Evolutionary conservation across 2,329 filamentous ascomycete genomes (phyloP), one percentile per base, ranked within the genome.

Genomic region (Harringtonia aguacate): DNA sequence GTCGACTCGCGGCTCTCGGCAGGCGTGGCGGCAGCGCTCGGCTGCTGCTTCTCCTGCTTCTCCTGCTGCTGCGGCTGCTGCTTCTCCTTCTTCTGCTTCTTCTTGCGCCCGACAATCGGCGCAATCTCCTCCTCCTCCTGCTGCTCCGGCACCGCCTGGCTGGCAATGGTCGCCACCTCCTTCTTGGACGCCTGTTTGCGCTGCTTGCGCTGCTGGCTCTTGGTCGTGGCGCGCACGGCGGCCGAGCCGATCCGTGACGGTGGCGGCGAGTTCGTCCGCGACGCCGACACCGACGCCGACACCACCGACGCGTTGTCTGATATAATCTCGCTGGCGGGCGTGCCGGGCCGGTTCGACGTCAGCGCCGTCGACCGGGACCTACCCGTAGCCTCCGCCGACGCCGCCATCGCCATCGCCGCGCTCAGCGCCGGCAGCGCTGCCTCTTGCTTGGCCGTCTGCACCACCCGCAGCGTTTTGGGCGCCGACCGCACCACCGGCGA

Each of bases 21-120:
- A 4, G 39, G 48, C 3, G 52, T 63, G 52, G 13, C 24, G 54
- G 46, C 3, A 52, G 52, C 12, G 29, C 21, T 8, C 44, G 1
- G 22, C 52, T 49, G 37, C 52, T 56, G 18, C 51, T 41, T 22
- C 28, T 53, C 56, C 53, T 62, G 63, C 49, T 77, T 81, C 53
- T 83, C 79, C 63, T 87, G 90, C 69, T 85, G 88, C 58, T 85
- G 77, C 65, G n/a, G 33, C 28, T 53, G 56, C 53, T 62, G 63
- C 49, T 77, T 81, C 53, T 83, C 79, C 63, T 87, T 90, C 69
- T 85, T 88, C 58, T 85, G 77, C 65, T 90, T 92, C 69, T 87
- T 90, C 69, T 88, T 88, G 42, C 86, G 77, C 29, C 84, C 84
- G 39, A 87, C 60, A 34, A 94, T 83, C 0, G 86, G 86, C 8